These are phyloP conservation scores for Termitomyces sp. DNA, from an alignment of 768 basidiomycete genomes.

Conservation along the genomic window DNA sequence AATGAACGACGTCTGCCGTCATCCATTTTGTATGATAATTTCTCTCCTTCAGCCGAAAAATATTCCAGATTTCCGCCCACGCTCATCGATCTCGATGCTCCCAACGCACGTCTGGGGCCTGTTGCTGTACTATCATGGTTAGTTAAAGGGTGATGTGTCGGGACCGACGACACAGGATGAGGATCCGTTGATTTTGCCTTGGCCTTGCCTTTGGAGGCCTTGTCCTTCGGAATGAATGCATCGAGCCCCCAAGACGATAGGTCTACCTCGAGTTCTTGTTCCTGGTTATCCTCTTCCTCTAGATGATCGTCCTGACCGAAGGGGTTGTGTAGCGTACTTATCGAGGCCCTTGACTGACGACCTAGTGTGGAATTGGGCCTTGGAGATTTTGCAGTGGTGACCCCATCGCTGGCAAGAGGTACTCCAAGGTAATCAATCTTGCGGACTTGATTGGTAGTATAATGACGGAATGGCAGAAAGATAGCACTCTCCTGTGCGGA, in stretches of 20 bases:
- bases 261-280: conserved; percentile 66
- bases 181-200: conserved; percentile 31
- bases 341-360: conserved; percentile 47
- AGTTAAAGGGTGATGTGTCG: conserved; percentile 36
- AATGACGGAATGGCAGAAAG: conserved; percentile 71
- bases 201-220: conserved; percentile 36
- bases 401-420: conserved; percentile 55
- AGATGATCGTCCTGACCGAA: conserved; percentile 62
- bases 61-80: conserved; percentile 55
- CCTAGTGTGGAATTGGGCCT: conserved; percentile 51
- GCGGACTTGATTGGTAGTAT: conserved; percentile 43
- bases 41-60: conserved; percentile 21
- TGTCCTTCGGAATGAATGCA: conserved; percentile 68
- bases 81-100: conserved; percentile 59
- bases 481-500: conserved; percentile 83
- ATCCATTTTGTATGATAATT: conserved; percentile 23
- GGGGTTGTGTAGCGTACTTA: conserved; percentile 66
- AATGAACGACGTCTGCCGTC: conserved; percentile 50
- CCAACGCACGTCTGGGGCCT: conserved; percentile 30
- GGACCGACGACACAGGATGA: conserved; percentile 35
- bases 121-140: conserved; percentile 30
- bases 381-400: conserved; percentile 28
- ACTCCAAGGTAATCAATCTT: conserved; percentile 68
- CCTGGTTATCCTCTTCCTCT: conserved; percentile 41
- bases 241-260: conserved; percentile 83